A percentile compares a stretch with the other conserved stretches of the same genome.
phyloP scores from a whole-genome alignment of 1,139 yeast genomes.

The Scheffersomyces cryptocercus region DNA sequence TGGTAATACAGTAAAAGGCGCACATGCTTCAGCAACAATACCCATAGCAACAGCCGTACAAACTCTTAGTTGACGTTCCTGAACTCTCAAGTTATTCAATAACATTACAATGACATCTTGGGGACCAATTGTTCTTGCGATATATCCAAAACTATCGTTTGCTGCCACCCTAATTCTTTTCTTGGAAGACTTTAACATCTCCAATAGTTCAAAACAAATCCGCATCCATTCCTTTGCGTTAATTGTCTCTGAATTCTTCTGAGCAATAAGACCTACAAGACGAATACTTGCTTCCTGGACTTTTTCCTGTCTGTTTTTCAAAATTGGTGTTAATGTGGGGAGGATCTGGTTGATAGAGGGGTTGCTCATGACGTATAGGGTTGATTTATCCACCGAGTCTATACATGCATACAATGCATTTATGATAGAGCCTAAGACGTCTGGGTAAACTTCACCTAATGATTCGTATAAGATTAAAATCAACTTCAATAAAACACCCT shows the following conservation, averaged over 20 bases:
- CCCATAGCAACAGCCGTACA: slow-evolving; percentile 99
- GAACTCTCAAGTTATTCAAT: slow-evolving; percentile 81
- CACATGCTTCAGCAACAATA: slow-evolving; percentile 91
- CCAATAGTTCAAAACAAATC: slow-evolving; percentile 86
- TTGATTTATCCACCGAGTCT: slow-evolving; percentile 36
- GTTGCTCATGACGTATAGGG: slow-evolving; percentile 58
- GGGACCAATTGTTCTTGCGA: slow-evolving; percentile 94
- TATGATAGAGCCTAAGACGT: slow-evolving; percentile 83
- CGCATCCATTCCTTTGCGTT: slow-evolving; percentile 98
- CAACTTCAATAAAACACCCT: slow-evolving; percentile 55
- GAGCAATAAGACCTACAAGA: slow-evolving; percentile 82
- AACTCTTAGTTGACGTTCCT: slow-evolving; percentile 94
- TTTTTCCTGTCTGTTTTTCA: slow-evolving; percentile 85
- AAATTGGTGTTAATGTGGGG: slow-evolving; percentile 88
- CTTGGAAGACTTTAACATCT: slow-evolving; percentile 82
- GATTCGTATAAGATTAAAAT: slow-evolving; percentile 85
- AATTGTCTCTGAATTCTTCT: slow-evolving; percentile 79
- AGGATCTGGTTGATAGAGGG: slow-evolving; percentile 85
- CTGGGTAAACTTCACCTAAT: slow-evolving; percentile 93
- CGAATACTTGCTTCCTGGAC: slow-evolving; percentile 86
- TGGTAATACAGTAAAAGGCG: slow-evolving; percentile 94
- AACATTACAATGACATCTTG: slow-evolving; percentile 89
- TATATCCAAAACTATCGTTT: slow-evolving; percentile 86
- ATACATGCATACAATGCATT: slow-evolving; percentile 61
- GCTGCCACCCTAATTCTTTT: slow-evolving; percentile 83